Evolutionary conservation across 192 early-diverging fungal genomes (phyloP).

Genomic region (Rhizoclosmatium sp.): DNA sequence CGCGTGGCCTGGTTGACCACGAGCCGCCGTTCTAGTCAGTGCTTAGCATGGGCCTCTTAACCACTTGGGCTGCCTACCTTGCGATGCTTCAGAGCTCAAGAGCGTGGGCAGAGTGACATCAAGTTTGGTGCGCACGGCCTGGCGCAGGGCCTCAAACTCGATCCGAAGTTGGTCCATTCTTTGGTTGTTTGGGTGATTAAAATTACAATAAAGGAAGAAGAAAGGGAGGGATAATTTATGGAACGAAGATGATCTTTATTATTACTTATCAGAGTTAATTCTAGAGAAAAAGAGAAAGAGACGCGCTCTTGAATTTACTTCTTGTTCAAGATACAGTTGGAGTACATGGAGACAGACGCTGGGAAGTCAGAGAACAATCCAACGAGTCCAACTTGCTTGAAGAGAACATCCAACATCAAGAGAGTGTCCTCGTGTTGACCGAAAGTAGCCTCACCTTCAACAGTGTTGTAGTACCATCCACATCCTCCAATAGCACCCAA

Average conservation of each 20-base stretch:
- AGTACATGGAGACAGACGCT: constrained; percentile 28
- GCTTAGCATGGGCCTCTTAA: background rate
- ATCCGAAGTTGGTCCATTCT: constrained; percentile 14
- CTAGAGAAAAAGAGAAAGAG: no score
- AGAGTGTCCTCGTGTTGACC: constrained; percentile 20
- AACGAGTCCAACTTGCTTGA: constrained; percentile 12
- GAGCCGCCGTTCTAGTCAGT: constrained; percentile 64
- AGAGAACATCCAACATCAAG: constrained; percentile 25
- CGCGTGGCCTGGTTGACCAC: constrained; percentile 78
- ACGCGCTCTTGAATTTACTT: background rate
- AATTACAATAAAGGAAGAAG: no score
- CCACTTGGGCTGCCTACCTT: constrained; percentile 5
- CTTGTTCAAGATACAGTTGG: constrained; percentile 25
- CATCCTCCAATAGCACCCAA: constrained; percentile 32
- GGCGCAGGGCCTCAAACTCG: constrained; percentile 28
- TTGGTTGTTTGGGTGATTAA: background rate
- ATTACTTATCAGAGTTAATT: no score
- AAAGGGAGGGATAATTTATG: no score
- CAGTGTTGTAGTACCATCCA: constrained; percentile 30
- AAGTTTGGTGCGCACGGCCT: constrained; percentile 7
- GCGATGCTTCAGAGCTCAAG: background rate
- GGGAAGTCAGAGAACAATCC: constrained; percentile 33
- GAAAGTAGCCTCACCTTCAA: constrained; percentile 30
- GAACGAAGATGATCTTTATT: no score
- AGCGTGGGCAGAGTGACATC: constrained; percentile 11